Evolutionary conservation across 2,329 filamentous ascomycete species (phyloP).

Genomic region (Cordyceps cateniannulata): DNA sequence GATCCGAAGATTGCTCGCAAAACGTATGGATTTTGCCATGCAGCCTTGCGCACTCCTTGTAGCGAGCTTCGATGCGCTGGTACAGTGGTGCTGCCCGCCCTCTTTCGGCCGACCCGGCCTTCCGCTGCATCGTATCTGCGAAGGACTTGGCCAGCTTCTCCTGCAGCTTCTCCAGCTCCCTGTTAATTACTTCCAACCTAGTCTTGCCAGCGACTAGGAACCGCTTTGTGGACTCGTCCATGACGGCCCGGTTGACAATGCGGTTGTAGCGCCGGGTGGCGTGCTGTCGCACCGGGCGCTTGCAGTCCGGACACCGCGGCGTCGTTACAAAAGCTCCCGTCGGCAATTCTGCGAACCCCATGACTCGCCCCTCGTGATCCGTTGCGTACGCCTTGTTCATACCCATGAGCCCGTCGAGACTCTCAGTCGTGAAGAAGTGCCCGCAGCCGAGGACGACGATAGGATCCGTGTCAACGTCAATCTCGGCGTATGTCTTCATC

Average conservation of each 20-base stretch:
- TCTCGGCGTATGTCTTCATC: conserved; percentile 45
- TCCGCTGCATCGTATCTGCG: neutral
- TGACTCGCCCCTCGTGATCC: conserved; percentile 25
- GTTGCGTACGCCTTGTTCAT: conserved; percentile 43
- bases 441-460: conserved; percentile 55
- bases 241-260: conserved; percentile 49
- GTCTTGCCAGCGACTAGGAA: conserved; percentile 36
- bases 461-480: conserved; percentile 51
- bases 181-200: conserved; percentile 27
- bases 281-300: conserved; percentile 48
- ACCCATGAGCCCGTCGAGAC: conserved; percentile 52
- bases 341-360: conserved; percentile 32
- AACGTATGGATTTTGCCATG: neutral
- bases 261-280: conserved; percentile 48
- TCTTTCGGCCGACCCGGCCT: too few species aligned
- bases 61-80: neutral
- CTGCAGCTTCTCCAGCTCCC: conserved; percentile 21
- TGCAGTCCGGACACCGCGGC: conserved; percentile 48
- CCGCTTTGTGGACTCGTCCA: conserved; percentile 57
- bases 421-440: conserved; percentile 53
- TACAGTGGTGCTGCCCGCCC: neutral
- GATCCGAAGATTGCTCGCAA: neutral
- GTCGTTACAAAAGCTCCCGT: conserved; percentile 35
- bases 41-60: neutral
- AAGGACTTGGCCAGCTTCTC: conserved; percentile 4